Conservation (phyloP, 208 protist species). For the Acanthamoeba rhysodes region DNA sequence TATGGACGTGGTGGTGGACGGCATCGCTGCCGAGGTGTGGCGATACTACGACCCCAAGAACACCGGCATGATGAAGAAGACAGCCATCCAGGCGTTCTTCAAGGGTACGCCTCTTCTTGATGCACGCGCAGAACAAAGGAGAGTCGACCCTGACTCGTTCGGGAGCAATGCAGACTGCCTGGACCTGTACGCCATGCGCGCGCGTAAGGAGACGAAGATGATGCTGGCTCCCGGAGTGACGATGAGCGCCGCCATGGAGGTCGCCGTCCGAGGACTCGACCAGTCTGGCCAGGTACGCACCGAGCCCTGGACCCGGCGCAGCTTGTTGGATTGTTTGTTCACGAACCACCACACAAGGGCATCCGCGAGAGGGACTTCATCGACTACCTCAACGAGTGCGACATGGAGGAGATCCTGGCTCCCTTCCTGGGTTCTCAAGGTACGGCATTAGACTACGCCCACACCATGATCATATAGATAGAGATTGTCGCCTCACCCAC, state of each 20-base stretch:
- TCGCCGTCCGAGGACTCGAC: background rate
- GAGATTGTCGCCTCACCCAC: no score
- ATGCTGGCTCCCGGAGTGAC: conserved; percentile 16
- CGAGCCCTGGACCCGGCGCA: no score
- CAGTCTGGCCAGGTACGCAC: background rate
- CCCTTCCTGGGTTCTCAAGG: background rate
- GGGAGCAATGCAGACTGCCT: conserved; percentile 71
- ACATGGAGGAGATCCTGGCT: conserved; percentile 57
- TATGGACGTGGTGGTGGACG: conserved; percentile 15
- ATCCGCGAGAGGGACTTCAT: conserved; percentile 50
- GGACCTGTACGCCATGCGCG: conserved; percentile 15
- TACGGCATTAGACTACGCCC: background rate
- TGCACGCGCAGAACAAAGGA: no score
- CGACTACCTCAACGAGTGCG: conserved; percentile 66
- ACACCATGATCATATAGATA: no score
- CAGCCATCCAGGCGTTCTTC: conserved; percentile 40
- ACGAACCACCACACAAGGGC: background rate
- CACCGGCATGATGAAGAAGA: conserved; percentile 62
- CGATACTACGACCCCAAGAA: conserved; percentile 73
- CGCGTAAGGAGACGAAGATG: conserved; percentile 3
- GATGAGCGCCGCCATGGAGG: conserved; percentile 28
- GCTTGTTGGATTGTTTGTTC: no score
- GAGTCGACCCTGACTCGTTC: no score
- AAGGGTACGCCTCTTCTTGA: background rate
- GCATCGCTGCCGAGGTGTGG: conserved; percentile 33